phyloP scores from a whole-genome alignment of 768 basidiomycete species.

The Dentipellis sp. region DNA sequence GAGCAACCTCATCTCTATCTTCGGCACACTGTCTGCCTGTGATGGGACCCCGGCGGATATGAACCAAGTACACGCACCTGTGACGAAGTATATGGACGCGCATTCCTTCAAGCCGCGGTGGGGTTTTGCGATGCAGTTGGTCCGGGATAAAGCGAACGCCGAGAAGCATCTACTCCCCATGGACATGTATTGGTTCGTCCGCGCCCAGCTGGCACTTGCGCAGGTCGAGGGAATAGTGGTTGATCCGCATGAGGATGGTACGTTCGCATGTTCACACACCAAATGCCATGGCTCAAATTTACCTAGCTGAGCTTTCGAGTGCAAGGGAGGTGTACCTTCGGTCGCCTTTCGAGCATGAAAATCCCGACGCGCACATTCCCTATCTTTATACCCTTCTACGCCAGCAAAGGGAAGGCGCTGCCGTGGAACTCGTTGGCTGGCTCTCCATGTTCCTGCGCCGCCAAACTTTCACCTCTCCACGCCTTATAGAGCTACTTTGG shows the following conservation, averaged over 20 bases:
- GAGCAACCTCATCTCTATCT: conserved; percentile 9
- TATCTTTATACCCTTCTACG: conserved; percentile 35
- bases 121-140: conserved; percentile 38
- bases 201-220: conserved; percentile 18
- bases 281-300: background rate
- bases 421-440: conserved; percentile 10
- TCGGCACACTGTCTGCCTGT: conserved; percentile 10
- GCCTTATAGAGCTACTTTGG: too few species aligned
- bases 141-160: conserved; percentile 32
- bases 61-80: background rate
- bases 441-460: conserved; percentile 8
- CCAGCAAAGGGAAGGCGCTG: conserved; percentile 18
- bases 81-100: conserved; percentile 21
- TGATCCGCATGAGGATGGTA: conserved; percentile 7
- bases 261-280: background rate
- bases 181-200: conserved; percentile 62
- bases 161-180: conserved; percentile 24
- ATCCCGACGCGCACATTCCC: conserved; percentile 36
- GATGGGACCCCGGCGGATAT: background rate
- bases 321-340: conserved; percentile 33
- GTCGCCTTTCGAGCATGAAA: conserved; percentile 27
- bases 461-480: background rate
- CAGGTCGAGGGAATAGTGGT: background rate
- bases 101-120: conserved; percentile 29
- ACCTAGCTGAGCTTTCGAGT: conserved; percentile 9